Base-by-base conservation (phyloP, 805 yeast genomes). In the Ogataea nonfermentans region DNA sequence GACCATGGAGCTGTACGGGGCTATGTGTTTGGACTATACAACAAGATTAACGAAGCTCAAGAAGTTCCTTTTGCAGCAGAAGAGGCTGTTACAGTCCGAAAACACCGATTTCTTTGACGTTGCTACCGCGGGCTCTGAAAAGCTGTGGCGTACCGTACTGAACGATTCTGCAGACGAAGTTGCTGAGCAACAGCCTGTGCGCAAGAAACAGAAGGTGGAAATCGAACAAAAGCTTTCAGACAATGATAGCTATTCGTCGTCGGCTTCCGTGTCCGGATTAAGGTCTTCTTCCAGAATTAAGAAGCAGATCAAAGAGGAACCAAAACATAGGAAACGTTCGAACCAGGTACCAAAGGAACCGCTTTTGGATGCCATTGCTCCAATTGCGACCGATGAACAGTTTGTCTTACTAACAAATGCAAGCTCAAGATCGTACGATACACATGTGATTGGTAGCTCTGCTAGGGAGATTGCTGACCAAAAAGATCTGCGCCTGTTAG, bases 321-420 rank as follows among this genome's bases (percentile, higher is more conserved):
- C 42, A 24, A 43, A 27, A 15, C 24, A 24, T 12, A 30, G 24
- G 14, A 35, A 38, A 12, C 26, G 28, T 15, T 34, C 15, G 6
- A 34, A 24, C 12, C 29, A 27, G 25, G 6, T 7, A 4, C 4
- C 10, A 19, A 17, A 24, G 31, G 27, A 26, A 19, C 40, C 35
- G 12, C 39, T 57, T 1, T 37, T 61, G 20, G 65, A 62, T 36
- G 64, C 65, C 2, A 46, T 56, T 30, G 49, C 65, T 0, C 62
- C 67, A 4, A 45, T 67, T 7, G 22, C 60, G 3, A 50, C 66
- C 4, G 42, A 49, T 7, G 55, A 55, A 7, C 72, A 68, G 33
- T 66, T 69, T 40, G 39, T 33, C 9, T 26, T 50, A 9, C 47
- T 63, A 6, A 59, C 67, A 2, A 52, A 51, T 16, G 45, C 51